A percentile compares a stretch with the other conserved stretches of the same genome.
Conservation (phyloP, 768 basidiomycete genomes). For the Psilocybe cyanescens region DNA sequence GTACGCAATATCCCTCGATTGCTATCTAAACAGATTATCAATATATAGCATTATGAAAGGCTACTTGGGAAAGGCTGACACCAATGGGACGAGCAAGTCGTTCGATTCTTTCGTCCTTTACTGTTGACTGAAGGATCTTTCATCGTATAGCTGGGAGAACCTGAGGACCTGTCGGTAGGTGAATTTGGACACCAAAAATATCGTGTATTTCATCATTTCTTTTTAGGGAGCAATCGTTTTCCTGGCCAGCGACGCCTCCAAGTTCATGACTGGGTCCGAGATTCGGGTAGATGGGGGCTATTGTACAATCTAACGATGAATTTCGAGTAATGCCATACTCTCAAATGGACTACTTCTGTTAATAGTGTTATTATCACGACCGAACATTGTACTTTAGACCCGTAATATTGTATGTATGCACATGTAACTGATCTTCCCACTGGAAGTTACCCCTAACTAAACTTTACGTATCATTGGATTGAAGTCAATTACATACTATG, state of each 20-base stretch:
- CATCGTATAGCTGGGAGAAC: conserved; percentile 75
- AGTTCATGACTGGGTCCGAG: conserved; percentile 89
- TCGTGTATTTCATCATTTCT: background rate
- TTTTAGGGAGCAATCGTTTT: conserved; percentile 85
- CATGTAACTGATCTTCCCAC: too few relatives aligned
- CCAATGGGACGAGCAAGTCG: conserved; percentile 81
- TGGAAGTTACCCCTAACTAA: too few relatives aligned
- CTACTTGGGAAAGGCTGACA: conserved; percentile 83
- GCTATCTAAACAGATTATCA: background rate
- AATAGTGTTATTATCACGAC: too few relatives aligned
- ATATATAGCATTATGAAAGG: conserved; percentile 41
- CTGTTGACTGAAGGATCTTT: background rate
- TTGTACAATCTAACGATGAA: conserved; percentile 54
- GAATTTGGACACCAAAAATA: background rate
- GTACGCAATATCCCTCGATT: conserved; percentile 36
- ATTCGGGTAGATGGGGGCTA: conserved; percentile 91
- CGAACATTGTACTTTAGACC: too few relatives aligned
- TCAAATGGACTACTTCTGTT: background rate
- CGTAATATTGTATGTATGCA: too few relatives aligned
- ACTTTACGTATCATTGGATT: too few relatives aligned
- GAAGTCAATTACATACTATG: too few relatives aligned
- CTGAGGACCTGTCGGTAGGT: conserved; percentile 85
- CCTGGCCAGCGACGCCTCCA: conserved; percentile 87
- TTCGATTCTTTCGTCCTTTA: background rate
- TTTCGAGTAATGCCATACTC: too few relatives aligned